Conservation (phyloP, 208 protist species). For the Acanthamoeba sp. region DNA sequence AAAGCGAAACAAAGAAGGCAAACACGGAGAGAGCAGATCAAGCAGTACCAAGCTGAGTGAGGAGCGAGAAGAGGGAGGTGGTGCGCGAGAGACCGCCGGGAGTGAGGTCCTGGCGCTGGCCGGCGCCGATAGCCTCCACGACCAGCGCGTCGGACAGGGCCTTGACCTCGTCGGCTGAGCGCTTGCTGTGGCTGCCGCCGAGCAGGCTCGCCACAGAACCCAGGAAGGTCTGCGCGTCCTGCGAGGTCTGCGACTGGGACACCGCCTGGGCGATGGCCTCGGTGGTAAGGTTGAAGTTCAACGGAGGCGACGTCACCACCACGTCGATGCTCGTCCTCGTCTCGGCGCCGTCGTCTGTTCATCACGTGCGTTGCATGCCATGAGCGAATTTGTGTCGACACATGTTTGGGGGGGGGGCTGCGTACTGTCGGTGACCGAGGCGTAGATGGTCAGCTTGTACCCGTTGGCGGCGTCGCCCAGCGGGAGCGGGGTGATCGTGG, state of each 20-base stretch:
- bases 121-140: not conserved
- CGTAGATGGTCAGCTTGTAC: not conserved
- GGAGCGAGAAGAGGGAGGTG: not conserved
- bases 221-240: not conserved
- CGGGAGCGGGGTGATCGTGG: not conserved
- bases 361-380: not conserved
- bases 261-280: not conserved
- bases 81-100: slow-evolving; percentile 8
- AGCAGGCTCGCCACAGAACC: not conserved
- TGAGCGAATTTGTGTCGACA: not conserved
- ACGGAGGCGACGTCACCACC: not conserved
- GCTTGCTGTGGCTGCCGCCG: not conserved
- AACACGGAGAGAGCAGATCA: too few species aligned
- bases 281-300: not conserved
- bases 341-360: not conserved
- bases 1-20: too few species aligned
- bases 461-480: slow-evolving; percentile 22
- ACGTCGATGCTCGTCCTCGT: not conserved
- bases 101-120: not conserved
- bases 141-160: not conserved
- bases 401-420: not conserved
- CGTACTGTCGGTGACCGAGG: slow-evolving; percentile 33
- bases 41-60: slow-evolving; percentile 23
- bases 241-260: not conserved
- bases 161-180: not conserved